Percentiles rank a stretch among this genome's conserved stretches.
Evolutionary conservation across 371 early-diverging fungal genomes (phyloP).

Genomic region (Coemansia sp.): DNA sequence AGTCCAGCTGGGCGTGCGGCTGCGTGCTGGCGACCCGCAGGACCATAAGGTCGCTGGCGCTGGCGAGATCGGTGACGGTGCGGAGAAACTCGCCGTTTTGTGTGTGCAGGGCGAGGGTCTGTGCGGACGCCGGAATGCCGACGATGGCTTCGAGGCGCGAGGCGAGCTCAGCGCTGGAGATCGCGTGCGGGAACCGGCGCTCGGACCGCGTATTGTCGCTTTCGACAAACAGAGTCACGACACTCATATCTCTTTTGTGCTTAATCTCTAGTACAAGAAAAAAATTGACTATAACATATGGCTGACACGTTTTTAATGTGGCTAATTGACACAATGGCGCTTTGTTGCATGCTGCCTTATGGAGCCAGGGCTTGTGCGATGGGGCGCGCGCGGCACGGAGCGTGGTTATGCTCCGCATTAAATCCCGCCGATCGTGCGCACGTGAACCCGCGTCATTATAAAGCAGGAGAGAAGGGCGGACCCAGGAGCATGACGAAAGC

Average conservation of each 20-base stretch:
- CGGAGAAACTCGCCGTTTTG: background rate
- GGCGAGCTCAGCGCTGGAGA: conserved; percentile 53
- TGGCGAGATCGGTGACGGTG: background rate
- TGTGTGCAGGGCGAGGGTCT: conserved; percentile 35
- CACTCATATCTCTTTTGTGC: conserved; percentile 13
- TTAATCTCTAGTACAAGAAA: background rate
- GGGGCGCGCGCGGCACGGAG: too few species aligned
- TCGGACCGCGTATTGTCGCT: conserved; percentile 54
- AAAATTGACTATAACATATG: background rate
- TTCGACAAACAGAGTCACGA: conserved; percentile 65
- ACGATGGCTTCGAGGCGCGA: conserved; percentile 88
- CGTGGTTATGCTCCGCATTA: too few species aligned
- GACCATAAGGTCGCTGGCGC: conserved; percentile 8
- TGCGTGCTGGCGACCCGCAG: conserved; percentile 55
- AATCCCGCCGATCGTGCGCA: too few species aligned
- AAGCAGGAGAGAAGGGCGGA: too few species aligned
- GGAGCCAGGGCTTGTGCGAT: too few species aligned
- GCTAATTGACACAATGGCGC: too few species aligned
- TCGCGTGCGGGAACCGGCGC: conserved; percentile 40
- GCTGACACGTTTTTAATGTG: too few species aligned
- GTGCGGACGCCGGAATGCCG: conserved; percentile 75
- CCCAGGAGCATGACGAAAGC: too few species aligned
- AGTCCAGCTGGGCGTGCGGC: conserved; percentile 54
- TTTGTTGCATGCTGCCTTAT: too few species aligned
- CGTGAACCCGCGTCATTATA: too few species aligned